phyloP scores from a whole-genome alignment of 257 asterid genomes.

The Gentiana straminea region DNA sequence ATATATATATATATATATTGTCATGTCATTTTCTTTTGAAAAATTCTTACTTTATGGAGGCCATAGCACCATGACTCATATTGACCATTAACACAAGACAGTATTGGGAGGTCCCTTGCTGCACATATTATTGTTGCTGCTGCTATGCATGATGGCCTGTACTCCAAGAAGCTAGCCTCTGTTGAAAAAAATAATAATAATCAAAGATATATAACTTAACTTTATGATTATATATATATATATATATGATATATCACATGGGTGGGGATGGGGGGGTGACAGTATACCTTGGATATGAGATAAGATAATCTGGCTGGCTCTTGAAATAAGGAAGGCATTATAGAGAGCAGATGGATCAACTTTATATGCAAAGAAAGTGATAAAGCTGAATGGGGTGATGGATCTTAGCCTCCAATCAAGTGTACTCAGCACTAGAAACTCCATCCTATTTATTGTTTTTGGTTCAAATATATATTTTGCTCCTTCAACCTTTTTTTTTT shows the following conservation, averaged over 20 bases:
- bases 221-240: too few relatives aligned
- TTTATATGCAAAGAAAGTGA: slow-evolving; percentile 60
- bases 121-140: slow-evolving; percentile 70
- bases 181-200: slow-evolving; percentile 9
- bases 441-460: slow-evolving; percentile 70
- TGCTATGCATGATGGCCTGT: slow-evolving; percentile 87
- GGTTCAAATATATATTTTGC: slow-evolving; percentile 64
- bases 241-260: slow-evolving; percentile 1
- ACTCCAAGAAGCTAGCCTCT: slow-evolving; percentile 66
- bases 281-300: slow-evolving; percentile 57
- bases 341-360: slow-evolving; percentile 65
- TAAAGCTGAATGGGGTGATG: slow-evolving; percentile 67
- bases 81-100: slow-evolving; percentile 58
- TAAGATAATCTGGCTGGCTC: slow-evolving; percentile 55
- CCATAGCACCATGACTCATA: slow-evolving; percentile 87
- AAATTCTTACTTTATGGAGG: slow-evolving; percentile 48
- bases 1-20: too few relatives aligned
- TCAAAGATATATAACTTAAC: neutral
- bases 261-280: slow-evolving; percentile 1
- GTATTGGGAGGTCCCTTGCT: slow-evolving; percentile 67
- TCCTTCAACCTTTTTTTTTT: slow-evolving; percentile 52
- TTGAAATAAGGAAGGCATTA: slow-evolving; percentile 50
- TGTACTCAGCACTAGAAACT: slow-evolving; percentile 67
- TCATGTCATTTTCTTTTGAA: neutral
- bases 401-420: slow-evolving; percentile 87